phyloP scores from a whole-genome alignment of 2,329 filamentous ascomycete species.

The Macrophomina tecta region DNA sequence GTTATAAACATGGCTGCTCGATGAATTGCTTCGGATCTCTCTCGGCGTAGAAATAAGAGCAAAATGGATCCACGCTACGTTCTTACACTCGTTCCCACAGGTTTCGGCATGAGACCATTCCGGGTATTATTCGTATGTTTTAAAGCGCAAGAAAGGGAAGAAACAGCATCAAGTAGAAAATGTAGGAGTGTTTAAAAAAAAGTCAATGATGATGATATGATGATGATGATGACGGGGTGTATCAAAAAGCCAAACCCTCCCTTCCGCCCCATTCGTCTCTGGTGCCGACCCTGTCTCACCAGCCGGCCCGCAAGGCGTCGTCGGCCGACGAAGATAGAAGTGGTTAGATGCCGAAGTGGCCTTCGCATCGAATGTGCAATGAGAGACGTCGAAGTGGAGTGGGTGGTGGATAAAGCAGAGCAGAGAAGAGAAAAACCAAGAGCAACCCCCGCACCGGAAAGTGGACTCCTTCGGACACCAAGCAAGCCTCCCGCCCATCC shows the following conservation, averaged over 20 bases:
- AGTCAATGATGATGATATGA: conserved; percentile 13
- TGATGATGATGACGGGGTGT: conserved; percentile 17
- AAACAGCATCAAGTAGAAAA: conserved; percentile 10
- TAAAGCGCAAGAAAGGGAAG: conserved; percentile 6
- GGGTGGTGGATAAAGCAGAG: conserved; percentile 11
- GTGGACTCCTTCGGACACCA: conserved; percentile 29
- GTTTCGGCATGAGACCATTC: conserved; percentile 26
- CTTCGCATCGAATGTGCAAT: conserved; percentile 20
- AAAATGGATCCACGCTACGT: conserved; percentile 21
- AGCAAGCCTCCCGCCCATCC: conserved; percentile 27
- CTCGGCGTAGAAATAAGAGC: conserved; percentile 23
- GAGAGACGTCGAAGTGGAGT: conserved; percentile 27
- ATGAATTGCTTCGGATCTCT: conserved; percentile 27
- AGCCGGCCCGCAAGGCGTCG: conserved; percentile 1
- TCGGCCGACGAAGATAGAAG: conserved; percentile 11
- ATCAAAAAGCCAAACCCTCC: conserved; percentile 21
- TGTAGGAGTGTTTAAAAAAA: conserved; percentile 14
- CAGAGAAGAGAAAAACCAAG: conserved; percentile 25
- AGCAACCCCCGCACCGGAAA: conserved; percentile 27
- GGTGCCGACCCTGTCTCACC: conserved; percentile 10
- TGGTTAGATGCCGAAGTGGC: conserved; percentile 10
- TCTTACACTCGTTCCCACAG: conserved; percentile 27
- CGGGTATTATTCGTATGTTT: conserved; percentile 28
- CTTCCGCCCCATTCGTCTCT: conserved; percentile 3
- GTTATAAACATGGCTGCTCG: conserved; percentile 5